phyloP scores from a whole-genome alignment of 1,284 basidiomycete genomes.

The Cutaneotrichosporon sp. region DNA sequence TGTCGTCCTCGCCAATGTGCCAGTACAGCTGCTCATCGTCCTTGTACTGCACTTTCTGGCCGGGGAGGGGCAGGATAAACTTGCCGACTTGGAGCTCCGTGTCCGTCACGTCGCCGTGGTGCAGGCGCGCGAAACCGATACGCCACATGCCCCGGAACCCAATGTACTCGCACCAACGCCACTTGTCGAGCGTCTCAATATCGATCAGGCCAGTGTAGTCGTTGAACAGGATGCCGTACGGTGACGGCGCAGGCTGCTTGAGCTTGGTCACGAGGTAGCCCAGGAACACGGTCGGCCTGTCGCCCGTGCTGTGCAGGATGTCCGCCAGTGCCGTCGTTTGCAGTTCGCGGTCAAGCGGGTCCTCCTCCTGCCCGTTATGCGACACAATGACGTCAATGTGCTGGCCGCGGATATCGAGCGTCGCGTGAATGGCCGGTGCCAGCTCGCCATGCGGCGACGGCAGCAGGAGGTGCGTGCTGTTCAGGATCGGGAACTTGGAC shows the following conservation, averaged over 20 bases:
- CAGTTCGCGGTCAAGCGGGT: conserved; percentile 89
- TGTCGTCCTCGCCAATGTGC: conserved; percentile 60
- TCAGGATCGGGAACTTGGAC: conserved; percentile 89
- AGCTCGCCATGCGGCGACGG: conserved; percentile 81
- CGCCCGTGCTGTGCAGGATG: conserved; percentile 68
- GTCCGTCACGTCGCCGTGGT: conserved; percentile 44
- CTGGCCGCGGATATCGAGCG: conserved; percentile 73
- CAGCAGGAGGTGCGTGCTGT: conserved; percentile 80
- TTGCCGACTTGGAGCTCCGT: conserved; percentile 59
- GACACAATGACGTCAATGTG: conserved; percentile 74
- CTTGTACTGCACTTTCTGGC: conserved; percentile 56
- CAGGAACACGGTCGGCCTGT: conserved; percentile 76
- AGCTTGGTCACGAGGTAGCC: conserved; percentile 96
- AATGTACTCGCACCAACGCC: conserved; percentile 76
- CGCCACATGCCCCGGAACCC: conserved; percentile 75
- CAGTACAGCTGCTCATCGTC: conserved; percentile 60
- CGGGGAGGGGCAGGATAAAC: conserved; percentile 65
- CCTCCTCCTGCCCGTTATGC: conserved; percentile 92
- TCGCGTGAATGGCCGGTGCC: conserved; percentile 85
- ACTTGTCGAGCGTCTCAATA: conserved; percentile 52
- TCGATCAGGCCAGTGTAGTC: conserved; percentile 43
- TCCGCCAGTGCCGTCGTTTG: conserved; percentile 77
- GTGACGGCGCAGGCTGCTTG: conserved; percentile 69
- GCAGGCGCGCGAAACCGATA: conserved; percentile 52
- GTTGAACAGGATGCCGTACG: conserved; percentile 55